Evolutionary conservation across 1,139 yeast species (phyloP).

Genomic region (Candida anutae): DNA sequence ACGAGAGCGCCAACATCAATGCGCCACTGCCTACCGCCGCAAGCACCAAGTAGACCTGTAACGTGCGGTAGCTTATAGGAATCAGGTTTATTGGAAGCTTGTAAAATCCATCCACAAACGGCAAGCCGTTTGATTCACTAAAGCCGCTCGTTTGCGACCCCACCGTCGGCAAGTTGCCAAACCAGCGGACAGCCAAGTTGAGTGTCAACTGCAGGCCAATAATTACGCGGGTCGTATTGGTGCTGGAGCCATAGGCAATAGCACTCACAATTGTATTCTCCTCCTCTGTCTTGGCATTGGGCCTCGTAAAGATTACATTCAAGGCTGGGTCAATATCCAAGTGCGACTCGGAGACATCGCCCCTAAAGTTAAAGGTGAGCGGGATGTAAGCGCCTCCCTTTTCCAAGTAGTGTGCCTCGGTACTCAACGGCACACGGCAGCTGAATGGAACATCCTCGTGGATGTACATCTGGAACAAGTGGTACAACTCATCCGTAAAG

Average conservation of each 20-base stretch:
- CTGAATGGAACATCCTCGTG: slow-evolving; percentile 75
- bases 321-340: slow-evolving; percentile 56
- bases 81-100: slow-evolving; percentile 23
- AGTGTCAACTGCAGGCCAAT: slow-evolving; percentile 60
- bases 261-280: slow-evolving; percentile 44
- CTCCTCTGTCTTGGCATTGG: slow-evolving; percentile 17
- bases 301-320: slow-evolving; percentile 46
- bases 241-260: slow-evolving; percentile 56
- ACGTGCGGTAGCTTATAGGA: slow-evolving; percentile 19
- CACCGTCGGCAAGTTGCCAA: slow-evolving; percentile 19
- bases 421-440: slow-evolving; percentile 52
- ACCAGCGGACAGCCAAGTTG: slow-evolving; percentile 56
- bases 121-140: slow-evolving; percentile 16
- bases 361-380: slow-evolving; percentile 57
- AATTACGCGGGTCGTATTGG: slow-evolving; percentile 51
- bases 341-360: slow-evolving; percentile 62
- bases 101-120: slow-evolving; percentile 37
- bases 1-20: slow-evolving; percentile 18
- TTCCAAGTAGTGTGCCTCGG: slow-evolving; percentile 33
- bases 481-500: slow-evolving; percentile 62
- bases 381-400: slow-evolving; percentile 52
- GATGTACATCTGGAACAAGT: slow-evolving; percentile 63
- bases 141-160: slow-evolving; percentile 10
- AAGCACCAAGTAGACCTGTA: slow-evolving; percentile 15
- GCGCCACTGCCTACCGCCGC: slow-evolving; percentile 19